A percentile compares a stretch with the other conserved stretches of the same genome.
These are phyloP conservation scores for Pseudognaphalium luteoalbum DNA, from an alignment of 129 eudicot genomes.

Conservation along the genomic window DNA sequence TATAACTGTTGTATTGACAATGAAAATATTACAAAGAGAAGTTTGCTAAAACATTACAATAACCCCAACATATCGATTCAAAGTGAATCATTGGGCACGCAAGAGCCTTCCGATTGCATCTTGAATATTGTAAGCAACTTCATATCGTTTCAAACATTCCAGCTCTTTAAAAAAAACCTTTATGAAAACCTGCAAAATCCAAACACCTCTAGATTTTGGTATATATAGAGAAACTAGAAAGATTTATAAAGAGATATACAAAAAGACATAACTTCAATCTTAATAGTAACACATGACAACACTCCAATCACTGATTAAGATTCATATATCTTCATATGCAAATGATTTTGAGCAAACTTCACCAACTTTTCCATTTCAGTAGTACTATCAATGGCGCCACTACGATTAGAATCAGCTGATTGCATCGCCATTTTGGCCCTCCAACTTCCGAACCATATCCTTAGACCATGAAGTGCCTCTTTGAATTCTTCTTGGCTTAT, in stretches of 20 bases:
- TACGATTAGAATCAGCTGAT: conserved; percentile 42
- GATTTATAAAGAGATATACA: neutral
- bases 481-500: conserved; percentile 50
- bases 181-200: neutral
- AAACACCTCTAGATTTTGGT: neutral
- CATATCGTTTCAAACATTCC: no score
- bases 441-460: conserved; percentile 62
- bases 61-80: conserved; percentile 2
- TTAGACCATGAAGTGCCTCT: conserved; percentile 52
- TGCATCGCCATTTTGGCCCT: conserved; percentile 49
- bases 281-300: conserved; percentile 2
- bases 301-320: conserved; percentile 25
- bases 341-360: conserved; percentile 48
- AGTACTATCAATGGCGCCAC: conserved; percentile 41
- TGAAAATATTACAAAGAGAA: neutral
- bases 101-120: neutral
- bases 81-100: neutral
- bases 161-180: no score
- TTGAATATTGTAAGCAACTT: neutral
- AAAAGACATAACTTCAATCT: neutral
- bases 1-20: neutral
- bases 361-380: conserved; percentile 50
- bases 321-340: conserved; percentile 50
- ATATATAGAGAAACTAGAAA: neutral
- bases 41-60: neutral